A percentile compares a stretch with the other conserved stretches of the same genome.
phyloP scores from a whole-genome alignment of 139 green algal species.

The Chlorella vulgaris region DNA sequence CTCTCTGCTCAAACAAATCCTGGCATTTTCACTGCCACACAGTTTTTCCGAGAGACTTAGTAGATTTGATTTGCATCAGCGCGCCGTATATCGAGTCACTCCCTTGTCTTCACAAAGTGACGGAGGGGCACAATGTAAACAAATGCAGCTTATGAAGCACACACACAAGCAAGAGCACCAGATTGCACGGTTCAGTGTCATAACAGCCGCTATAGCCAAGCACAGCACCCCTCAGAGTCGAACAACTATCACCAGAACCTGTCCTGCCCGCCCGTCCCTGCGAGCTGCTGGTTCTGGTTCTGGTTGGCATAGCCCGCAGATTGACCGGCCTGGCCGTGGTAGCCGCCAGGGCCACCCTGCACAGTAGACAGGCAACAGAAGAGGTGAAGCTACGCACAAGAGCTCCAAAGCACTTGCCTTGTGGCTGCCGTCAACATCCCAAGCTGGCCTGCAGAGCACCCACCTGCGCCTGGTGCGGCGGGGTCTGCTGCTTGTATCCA shows the following conservation, averaged over 20 bases:
- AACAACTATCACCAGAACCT: not conserved
- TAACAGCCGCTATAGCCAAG: not conserved
- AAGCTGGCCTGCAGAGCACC: not conserved
- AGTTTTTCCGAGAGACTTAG: too few relatives aligned
- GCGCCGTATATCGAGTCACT: too few relatives aligned
- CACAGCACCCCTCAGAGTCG: not conserved
- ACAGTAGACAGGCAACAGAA: not conserved
- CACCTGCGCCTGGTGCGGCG: not conserved
- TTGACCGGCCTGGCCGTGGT: not conserved
- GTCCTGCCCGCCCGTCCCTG: not conserved
- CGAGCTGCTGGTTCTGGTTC: conserved; percentile 9
- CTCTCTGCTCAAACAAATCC: too few relatives aligned
- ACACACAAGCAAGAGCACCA: not conserved
- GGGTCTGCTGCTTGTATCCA: not conserved
- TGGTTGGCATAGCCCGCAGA: not conserved
- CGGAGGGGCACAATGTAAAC: too few relatives aligned
- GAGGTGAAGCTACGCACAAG: not conserved
- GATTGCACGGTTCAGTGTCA: not conserved
- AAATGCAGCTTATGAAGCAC: too few relatives aligned
- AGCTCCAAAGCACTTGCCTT: not conserved
- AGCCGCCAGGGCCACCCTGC: not conserved
- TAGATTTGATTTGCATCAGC: too few relatives aligned
- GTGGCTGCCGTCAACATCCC: too few relatives aligned
- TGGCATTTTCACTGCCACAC: too few relatives aligned
- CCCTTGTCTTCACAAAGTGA: too few relatives aligned